Evolutionary conservation across 805 yeast genomes (phyloP).

Genomic region (Metschnikowia sp.): DNA sequence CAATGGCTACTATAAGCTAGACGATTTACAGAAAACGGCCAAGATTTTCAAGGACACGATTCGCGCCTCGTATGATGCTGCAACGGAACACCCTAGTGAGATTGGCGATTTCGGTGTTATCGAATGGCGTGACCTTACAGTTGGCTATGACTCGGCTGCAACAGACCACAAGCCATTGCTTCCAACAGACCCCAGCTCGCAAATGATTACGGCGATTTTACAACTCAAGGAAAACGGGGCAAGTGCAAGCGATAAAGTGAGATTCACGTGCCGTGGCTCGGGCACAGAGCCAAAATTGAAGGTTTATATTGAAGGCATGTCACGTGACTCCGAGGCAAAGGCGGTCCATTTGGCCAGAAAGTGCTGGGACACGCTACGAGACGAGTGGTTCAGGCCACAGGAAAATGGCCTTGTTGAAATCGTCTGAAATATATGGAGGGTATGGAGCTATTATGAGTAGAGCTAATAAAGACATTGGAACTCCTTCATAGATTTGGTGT

Average conservation of each 20-base stretch:
- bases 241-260: constrained; percentile 37
- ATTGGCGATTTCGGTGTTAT: constrained; percentile 59
- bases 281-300: constrained; percentile 96
- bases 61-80: constrained; percentile 29
- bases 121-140: constrained; percentile 80
- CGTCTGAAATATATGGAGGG: constrained; percentile 11
- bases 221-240: constrained; percentile 1
- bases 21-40: constrained; percentile 49
- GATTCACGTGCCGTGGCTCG: constrained; percentile 88
- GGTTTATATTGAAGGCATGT: constrained; percentile 80
- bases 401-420: constrained; percentile 35
- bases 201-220: constrained; percentile 78
- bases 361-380: constrained; percentile 62
- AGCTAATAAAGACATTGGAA: no score
- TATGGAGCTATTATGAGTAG: no score
- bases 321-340: constrained; percentile 37
- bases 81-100: constrained; percentile 36
- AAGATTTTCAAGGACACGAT: constrained; percentile 51
- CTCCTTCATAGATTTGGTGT: no score
- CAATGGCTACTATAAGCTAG: constrained; percentile 80
- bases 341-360: constrained; percentile 53
- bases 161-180: constrained; percentile 53
- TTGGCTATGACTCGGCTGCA: constrained; percentile 75
- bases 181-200: constrained; percentile 70
- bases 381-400: constrained; percentile 70